These are phyloP conservation scores for Sungouiella blattae DNA, from an alignment of 805 yeast genomes.

Conservation along the genomic window DNA sequence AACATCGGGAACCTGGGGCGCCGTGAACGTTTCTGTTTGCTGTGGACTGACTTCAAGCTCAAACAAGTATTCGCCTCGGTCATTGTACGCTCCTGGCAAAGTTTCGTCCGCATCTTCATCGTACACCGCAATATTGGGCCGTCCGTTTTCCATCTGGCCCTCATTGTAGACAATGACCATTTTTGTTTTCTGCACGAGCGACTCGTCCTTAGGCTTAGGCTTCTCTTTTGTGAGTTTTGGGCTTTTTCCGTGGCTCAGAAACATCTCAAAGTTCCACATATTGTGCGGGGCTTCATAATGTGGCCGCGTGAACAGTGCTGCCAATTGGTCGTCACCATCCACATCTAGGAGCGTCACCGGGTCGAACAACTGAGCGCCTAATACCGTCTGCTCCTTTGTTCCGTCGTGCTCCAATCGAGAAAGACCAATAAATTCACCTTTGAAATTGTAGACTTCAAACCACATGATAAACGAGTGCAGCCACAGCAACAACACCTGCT, in stretches of 20 bases:
- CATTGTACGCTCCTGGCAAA: conserved; percentile 5
- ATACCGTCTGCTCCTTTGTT: neutral
- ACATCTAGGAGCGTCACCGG: conserved; percentile 29
- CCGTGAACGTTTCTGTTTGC: neutral
- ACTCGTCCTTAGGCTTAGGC: too few species aligned
- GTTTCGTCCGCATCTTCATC: conserved; percentile 5
- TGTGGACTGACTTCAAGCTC: neutral
- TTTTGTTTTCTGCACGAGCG: conserved; percentile 1
- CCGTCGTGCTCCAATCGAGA: conserved; percentile 26
- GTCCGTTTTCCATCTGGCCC: conserved; percentile 4
- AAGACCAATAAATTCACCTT: conserved; percentile 28
- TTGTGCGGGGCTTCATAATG: conserved; percentile 21
- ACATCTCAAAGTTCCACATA: conserved; percentile 27
- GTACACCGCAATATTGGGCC: conserved; percentile 7
- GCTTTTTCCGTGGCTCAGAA: too few species aligned
- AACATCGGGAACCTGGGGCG: conserved; percentile 4
- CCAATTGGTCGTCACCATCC: conserved; percentile 24
- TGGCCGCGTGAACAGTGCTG: conserved; percentile 11
- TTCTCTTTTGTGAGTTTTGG: too few species aligned
- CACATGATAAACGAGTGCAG: conserved; percentile 26
- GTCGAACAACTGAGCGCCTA: conserved; percentile 21
- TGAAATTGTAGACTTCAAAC: conserved; percentile 35
- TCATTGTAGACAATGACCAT: conserved; percentile 6
- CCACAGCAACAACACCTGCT: conserved; percentile 6
- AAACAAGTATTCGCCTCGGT: conserved; percentile 5